These are phyloP conservation scores for Penicillium sp. DNA, from an alignment of 2,329 filamentous ascomycete genomes.

Conservation along the genomic window DNA sequence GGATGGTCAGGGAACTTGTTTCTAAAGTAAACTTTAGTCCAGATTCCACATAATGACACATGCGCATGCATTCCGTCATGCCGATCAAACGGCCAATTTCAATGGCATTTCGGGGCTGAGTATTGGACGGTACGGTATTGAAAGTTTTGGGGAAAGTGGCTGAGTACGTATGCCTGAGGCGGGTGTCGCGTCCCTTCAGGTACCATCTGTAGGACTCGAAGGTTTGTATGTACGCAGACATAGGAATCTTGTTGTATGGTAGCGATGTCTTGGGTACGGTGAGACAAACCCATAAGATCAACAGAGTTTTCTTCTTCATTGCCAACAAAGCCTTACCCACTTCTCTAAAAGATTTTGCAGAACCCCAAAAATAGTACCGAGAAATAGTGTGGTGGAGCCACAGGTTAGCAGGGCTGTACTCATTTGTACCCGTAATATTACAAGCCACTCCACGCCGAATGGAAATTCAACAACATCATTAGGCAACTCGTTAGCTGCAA, in stretches of 20 bases:
- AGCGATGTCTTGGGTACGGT: not conserved
- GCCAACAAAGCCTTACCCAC: not conserved
- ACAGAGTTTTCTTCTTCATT: not conserved
- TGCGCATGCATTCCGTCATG: not conserved
- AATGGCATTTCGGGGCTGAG: not conserved
- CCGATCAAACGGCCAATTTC: not conserved
- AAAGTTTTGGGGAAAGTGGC: not conserved
- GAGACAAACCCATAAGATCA: not conserved
- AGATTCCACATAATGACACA: not conserved
- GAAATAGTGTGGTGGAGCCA: constrained; percentile 17
- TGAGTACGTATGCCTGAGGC: constrained; percentile 1
- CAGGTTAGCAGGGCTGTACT: constrained; percentile 4
- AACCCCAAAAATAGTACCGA: constrained; percentile 24
- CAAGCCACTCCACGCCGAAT: constrained; percentile 26
- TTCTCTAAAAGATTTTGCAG: not conserved
- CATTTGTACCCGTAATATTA: constrained; percentile 22
- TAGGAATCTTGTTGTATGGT: not conserved
- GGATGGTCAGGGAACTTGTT: too few relatives aligned
- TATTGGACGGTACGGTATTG: not conserved
- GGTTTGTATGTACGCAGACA: not conserved
- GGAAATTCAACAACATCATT: constrained; percentile 21
- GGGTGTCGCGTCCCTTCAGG: not conserved
- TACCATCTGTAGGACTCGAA: not conserved
- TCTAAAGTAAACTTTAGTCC: too few relatives aligned
- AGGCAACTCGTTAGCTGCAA: constrained; percentile 5